Conservation (phyloP, 2,329 filamentous ascomycete species). For the Penicillium sp. region DNA sequence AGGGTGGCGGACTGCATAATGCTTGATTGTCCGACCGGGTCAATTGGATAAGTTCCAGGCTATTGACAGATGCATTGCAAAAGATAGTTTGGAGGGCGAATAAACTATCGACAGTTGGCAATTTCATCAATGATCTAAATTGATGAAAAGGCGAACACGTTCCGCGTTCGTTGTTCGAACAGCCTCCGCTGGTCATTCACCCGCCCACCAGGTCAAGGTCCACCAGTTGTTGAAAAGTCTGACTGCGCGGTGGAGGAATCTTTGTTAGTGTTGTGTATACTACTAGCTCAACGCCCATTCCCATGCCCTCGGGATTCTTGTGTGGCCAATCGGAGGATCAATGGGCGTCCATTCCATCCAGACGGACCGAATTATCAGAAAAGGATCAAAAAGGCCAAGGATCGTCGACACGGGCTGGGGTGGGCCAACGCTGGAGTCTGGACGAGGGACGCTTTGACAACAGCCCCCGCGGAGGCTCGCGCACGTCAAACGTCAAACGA, state of each 20-base stretch:
- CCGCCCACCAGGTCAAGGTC: background rate
- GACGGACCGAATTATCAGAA: background rate
- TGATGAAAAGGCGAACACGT: background rate
- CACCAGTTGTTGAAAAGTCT: background rate
- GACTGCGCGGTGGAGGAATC: background rate
- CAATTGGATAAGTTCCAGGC: background rate
- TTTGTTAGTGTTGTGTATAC: background rate
- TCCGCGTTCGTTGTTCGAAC: background rate
- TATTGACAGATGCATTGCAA: background rate
- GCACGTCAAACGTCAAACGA: conserved; percentile 21
- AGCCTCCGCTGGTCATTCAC: background rate
- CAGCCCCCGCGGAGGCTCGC: background rate
- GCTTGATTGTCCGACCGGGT: background rate
- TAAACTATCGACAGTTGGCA: too few relatives aligned
- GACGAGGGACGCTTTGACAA: background rate
- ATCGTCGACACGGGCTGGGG: conserved; percentile 2
- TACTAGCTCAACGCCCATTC: background rate
- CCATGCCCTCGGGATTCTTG: background rate
- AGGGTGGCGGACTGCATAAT: background rate
- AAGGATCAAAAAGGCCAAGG: conserved; percentile 9
- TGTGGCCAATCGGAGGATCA: background rate
- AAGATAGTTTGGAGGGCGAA: background rate
- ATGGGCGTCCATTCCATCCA: background rate
- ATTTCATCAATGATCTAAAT: too few relatives aligned
- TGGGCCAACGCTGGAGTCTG: background rate